phyloP scores from a whole-genome alignment of 2,329 filamentous ascomycete species.

The Phyllosticta citribraziliensis region DNA sequence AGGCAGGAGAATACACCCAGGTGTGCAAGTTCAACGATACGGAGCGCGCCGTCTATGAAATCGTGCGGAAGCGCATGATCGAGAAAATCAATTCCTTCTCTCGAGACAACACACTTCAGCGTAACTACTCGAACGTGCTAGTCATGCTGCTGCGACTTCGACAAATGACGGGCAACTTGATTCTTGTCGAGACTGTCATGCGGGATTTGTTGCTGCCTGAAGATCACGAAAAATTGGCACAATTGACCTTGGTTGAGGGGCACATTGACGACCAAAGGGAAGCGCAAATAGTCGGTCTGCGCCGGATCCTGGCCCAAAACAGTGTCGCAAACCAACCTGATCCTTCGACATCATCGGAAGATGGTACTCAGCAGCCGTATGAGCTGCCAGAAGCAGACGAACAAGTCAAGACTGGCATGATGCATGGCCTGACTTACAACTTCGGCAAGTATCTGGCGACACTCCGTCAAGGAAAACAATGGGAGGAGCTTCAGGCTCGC shows the following conservation, averaged over 20 bases:
- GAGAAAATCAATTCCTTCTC: slow-evolving; percentile 30
- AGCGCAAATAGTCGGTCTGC: neutral
- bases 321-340: neutral
- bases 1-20: slow-evolving; percentile 34
- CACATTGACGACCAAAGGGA: neutral
- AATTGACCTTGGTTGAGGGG: slow-evolving; percentile 19
- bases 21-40: slow-evolving; percentile 41
- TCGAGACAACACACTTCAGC: slow-evolving; percentile 17
- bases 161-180: slow-evolving; percentile 41
- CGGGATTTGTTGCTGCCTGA: slow-evolving; percentile 34
- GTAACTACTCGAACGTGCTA: slow-evolving; percentile 32
- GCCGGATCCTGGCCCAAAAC: neutral
- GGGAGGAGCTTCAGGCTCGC: slow-evolving; percentile 33
- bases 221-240: slow-evolving; percentile 36
- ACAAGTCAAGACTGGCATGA: slow-evolving; percentile 16
- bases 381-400: neutral
- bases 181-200: slow-evolving; percentile 39
- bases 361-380: neutral
- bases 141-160: slow-evolving; percentile 40
- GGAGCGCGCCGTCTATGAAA: slow-evolving; percentile 45
- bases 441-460: slow-evolving; percentile 33
- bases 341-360: neutral
- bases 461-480: slow-evolving; percentile 24
- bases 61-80: slow-evolving; percentile 37
- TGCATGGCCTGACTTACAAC: slow-evolving; percentile 29